Evolutionary conservation across 129 eudicot species (phyloP), one percentile per base, ranked within the genome.

Genomic region (Oenanthe sinensis): DNA sequence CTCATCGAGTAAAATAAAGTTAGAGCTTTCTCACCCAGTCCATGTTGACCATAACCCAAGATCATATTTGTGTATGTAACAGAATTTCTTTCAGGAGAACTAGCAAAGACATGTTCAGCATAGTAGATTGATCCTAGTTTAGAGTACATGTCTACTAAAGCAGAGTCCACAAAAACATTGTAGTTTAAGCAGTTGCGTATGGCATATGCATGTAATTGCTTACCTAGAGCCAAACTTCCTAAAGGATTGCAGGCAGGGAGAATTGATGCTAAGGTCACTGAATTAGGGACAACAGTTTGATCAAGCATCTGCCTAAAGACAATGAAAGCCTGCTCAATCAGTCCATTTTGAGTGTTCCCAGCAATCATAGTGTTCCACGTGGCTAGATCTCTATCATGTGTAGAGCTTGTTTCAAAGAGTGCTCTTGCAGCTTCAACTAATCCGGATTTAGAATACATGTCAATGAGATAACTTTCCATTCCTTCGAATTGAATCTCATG

Each of bases 311-410:
- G 84, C 73, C 81, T 70, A 75, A 96, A 90, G 79, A 89, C 87
- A 12, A 20, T 26, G 33, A 96, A 85, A 75, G 99, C 87, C 60
- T 96, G 80, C n/a, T 90, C 89, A 48, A 89, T 74, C 55, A 84
- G 60, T 43, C 96, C 97, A 63, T 86, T 92, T 72, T 96, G 99
- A 33, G 88, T 84, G 75, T 86, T 82, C 75, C 95, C 94, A 30
- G 95, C 82, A 55, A 92, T 83, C 92, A 92, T 90, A 16, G 97
- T 78, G 52, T 92, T 92, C 99, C 99, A 96, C 40, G 89, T 90
- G 71, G 96, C 96, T 79, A 75, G 90, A 92, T 92, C 97, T 75
- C 83, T 80, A 79, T 80, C 80, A 78, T 75, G 54, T 50, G 80
- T 46, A 84, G 78, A 84, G 75, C 30, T 83, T 67, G 68, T 81